Percentiles rank a stretch among this genome's conserved stretches.
phyloP scores from a whole-genome alignment of 306 rosid species.

The Castanea mollissima region DNA sequence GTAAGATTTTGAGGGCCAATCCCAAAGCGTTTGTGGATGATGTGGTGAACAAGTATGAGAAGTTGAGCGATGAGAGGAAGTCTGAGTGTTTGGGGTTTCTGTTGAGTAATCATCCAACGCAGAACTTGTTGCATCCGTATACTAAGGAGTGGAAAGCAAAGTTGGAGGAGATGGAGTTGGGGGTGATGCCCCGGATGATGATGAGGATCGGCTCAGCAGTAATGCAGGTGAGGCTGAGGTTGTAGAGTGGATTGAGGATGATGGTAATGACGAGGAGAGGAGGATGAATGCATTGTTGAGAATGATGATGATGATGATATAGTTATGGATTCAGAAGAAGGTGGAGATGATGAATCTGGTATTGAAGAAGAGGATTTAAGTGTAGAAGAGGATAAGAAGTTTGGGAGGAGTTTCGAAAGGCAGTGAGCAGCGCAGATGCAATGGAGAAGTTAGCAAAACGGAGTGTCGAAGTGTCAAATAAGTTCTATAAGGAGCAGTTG shows the following conservation, averaged over 20 bases:
- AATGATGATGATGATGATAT: constrained; percentile 24
- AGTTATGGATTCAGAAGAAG: constrained; percentile 40
- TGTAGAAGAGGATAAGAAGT: constrained; percentile 29
- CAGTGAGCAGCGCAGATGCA: constrained; percentile 52
- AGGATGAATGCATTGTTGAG: neutral
- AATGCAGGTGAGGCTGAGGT: constrained; percentile 51
- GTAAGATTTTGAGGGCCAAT: constrained; percentile 72
- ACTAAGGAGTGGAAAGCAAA: constrained; percentile 96
- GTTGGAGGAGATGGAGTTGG: constrained; percentile 90
- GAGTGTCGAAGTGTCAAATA: constrained; percentile 27
- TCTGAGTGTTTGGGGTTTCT: constrained; percentile 78
- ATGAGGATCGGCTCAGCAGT: constrained; percentile 31
- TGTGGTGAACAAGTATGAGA: constrained; percentile 79
- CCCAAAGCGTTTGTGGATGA: constrained; percentile 94
- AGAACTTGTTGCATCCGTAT: constrained; percentile 69
- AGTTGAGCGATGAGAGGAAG: constrained; percentile 75
- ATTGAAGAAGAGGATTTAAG: constrained; percentile 28
- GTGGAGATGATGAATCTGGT: constrained; percentile 28
- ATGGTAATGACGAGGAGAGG: constrained; percentile 7
- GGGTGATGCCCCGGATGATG: constrained; percentile 94
- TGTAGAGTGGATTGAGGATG: constrained; percentile 81
- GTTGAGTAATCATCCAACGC: constrained; percentile 70
- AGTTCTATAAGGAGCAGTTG: constrained; percentile 34
- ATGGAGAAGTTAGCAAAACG: constrained; percentile 63
- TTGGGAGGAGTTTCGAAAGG: constrained; percentile 51